Conservation (phyloP, 768 basidiomycete genomes). For the Mycena crocata region DNA sequence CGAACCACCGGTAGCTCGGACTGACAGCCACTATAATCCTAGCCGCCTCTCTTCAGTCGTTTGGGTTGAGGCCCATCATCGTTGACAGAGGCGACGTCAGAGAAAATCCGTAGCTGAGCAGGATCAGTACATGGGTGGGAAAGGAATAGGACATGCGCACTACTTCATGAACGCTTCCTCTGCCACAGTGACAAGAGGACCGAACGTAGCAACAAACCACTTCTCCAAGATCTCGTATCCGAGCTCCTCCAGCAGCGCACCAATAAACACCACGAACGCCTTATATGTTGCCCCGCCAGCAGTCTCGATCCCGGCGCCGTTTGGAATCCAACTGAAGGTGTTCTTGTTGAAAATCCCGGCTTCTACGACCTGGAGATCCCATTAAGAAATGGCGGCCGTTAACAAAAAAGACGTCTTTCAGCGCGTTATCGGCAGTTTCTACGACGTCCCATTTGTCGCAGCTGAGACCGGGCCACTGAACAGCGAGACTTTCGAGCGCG, state of each 20-base stretch:
- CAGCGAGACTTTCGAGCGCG: no score
- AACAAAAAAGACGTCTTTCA: no score
- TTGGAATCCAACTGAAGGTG: background rate
- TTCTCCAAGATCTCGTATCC: background rate
- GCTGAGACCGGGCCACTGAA: no score
- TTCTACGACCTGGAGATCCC: background rate
- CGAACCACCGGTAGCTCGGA: no score
- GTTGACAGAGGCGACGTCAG: no score
- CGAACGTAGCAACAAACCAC: background rate
- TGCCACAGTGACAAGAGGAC: background rate
- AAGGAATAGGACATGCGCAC: background rate
- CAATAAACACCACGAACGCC: background rate
- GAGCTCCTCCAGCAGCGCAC: background rate
- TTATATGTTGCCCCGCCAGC: background rate
- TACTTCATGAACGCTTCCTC: background rate
- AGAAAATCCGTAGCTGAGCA: no score
- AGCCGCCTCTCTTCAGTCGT: no score
- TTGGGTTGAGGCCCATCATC: no score
- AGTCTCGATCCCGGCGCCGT: background rate
- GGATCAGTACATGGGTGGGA: background rate
- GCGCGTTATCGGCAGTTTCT: no score
- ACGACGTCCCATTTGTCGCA: no score
- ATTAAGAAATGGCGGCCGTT: no score
- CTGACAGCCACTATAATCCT: no score
- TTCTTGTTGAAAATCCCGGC: background rate